phyloP scores from a whole-genome alignment of 805 yeast species.

The Candida caryicola region DNA sequence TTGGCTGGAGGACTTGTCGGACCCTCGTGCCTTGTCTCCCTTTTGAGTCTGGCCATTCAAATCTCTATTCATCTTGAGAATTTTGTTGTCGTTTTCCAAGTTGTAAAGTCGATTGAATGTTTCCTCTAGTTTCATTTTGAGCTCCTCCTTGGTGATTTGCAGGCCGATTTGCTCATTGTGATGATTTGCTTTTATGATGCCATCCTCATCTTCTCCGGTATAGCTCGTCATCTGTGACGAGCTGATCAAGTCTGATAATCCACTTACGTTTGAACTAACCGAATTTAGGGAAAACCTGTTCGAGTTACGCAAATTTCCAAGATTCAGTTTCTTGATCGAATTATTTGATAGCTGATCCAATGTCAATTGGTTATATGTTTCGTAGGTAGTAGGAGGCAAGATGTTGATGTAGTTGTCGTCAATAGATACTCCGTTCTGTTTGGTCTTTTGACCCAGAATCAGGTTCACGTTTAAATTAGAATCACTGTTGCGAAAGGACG shows the following conservation, averaged over 20 bases:
- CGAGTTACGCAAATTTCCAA: constrained; percentile 13
- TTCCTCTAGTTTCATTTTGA: constrained; percentile 36
- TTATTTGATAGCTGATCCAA: constrained; percentile 34
- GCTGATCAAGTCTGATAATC: constrained; percentile 45
- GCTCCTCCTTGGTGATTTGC: constrained; percentile 30
- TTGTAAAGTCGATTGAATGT: constrained; percentile 36
- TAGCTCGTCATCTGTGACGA: constrained; percentile 44
- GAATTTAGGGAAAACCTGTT: constrained; percentile 52
- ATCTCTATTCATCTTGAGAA: constrained; percentile 13
- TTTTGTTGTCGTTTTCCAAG: constrained; percentile 27
- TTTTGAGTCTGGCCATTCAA: constrained; percentile 1
- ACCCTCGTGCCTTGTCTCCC: neutral
- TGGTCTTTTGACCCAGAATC: neutral
- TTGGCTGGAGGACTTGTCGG: neutral
- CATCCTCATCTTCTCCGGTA: constrained; percentile 22
- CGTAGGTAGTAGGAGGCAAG: constrained; percentile 21
- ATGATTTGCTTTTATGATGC: constrained; percentile 38
- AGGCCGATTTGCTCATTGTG: neutral
- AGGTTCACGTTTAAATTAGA: neutral
- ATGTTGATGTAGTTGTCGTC: constrained; percentile 29
- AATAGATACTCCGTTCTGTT: constrained; percentile 9
- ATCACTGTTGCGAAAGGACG: neutral
- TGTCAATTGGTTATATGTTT: constrained; percentile 34
- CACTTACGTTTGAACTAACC: constrained; percentile 48
- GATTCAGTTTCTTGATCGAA: constrained; percentile 8